Evolutionary conservation across 208 protist species (phyloP), one percentile per base, ranked within the genome.

Genomic region (Crithidia expoeki): DNA sequence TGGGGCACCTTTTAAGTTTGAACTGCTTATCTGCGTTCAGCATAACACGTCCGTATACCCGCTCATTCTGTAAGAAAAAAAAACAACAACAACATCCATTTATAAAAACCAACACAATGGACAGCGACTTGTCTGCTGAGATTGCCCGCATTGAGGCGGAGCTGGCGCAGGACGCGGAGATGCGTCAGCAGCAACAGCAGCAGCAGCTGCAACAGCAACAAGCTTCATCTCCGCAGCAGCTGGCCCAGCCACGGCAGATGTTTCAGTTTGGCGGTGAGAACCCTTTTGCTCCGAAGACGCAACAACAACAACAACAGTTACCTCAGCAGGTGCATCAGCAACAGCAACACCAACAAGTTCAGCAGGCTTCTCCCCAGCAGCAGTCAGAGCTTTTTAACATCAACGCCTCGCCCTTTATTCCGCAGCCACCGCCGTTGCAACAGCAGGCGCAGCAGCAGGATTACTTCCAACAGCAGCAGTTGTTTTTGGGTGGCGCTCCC

Each of bases 81-180:
- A n/a, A n/a, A n/a, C n/a, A n/a, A n/a, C n/a, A n/a, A n/a, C n/a
- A n/a, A n/a, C n/a, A n/a, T n/a, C n/a, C 38, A 7, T 44, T 44
- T 14, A 44, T 17, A 44, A 44, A 14, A 44, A 14, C 10, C 14
- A 14, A 14, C 16, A 70, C 17, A 25, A 89, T 88, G 83, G 85
- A 89, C 67, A 84, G 88, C 49, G 86, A 93, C 71, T 65, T 95
- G 25, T 84, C 86, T 4, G 85, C 78, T 27, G 85, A 95, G 68
- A 92, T 95, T 49, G 86, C 85, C 19, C 82, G 75, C 61, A 86
- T 95, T 49, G 85, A 95, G 68, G 89, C 86, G 16, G 76, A 92
- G 75, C 67, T 94, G 44, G 86, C 83, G 40, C 77, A 84, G 42
- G 86, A 92, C 62, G 72, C 81, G n/a, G 76, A 81, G 65, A 51